phyloP scores from a whole-genome alignment of 1,284 basidiomycete species.

The Leccinum olivaceoglutinosum region DNA sequence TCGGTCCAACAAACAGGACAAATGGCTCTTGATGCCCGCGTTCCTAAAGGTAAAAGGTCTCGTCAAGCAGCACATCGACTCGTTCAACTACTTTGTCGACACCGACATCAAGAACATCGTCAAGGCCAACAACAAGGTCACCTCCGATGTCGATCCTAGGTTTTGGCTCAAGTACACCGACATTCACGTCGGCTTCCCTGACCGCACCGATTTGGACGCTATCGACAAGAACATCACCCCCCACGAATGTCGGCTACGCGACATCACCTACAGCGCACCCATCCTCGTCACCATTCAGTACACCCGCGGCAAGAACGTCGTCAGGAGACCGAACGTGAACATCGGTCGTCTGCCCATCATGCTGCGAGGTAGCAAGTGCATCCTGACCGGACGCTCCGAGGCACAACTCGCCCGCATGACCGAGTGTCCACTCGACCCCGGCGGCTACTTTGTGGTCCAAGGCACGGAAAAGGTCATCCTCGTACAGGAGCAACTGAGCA shows the following conservation, averaged over 20 bases:
- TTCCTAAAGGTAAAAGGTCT: conserved; percentile 95
- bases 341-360: conserved; percentile 96
- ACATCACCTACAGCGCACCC: conserved; percentile 93
- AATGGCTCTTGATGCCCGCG: conserved; percentile 93
- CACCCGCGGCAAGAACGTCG: conserved; percentile 87
- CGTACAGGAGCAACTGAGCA: conserved; percentile 98
- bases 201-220: conserved; percentile 79
- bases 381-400: conserved; percentile 75
- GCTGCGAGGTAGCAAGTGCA: conserved; percentile 93
- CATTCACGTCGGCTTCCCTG: conserved; percentile 89
- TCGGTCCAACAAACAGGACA: conserved; percentile 67
- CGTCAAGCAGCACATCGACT: conserved; percentile 99
- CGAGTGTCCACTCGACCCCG: conserved; percentile 97
- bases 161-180: conserved; percentile 98
- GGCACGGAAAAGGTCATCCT: conserved; percentile 99
- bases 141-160: conserved; percentile 94
- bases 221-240: conserved; percentile 88
- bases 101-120: conserved; percentile 92
- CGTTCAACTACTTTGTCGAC: conserved; percentile 99
- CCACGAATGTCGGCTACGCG: conserved; percentile 95
- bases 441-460: conserved; percentile 98
- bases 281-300: conserved; percentile 96
- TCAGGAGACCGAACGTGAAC: conserved; percentile 78
- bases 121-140: conserved; percentile 74
- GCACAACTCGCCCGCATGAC: conserved; percentile 86